Evolutionary conservation across 2,329 filamentous ascomycete genomes (phyloP).

Genomic region (Zymoseptoria tritici): DNA sequence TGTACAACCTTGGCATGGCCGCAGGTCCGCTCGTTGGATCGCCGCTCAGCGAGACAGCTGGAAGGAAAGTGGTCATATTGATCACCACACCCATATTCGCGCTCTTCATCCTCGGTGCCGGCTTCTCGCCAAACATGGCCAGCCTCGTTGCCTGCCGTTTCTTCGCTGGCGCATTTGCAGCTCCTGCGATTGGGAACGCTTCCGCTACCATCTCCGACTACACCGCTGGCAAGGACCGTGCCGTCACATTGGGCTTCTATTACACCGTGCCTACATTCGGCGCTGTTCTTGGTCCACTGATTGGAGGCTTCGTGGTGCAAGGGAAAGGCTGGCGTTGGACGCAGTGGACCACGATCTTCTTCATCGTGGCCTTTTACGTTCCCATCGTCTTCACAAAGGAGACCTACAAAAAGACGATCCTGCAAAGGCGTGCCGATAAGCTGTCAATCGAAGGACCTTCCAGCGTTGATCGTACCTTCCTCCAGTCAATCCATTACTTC

Average conservation of each 20-base stretch:
- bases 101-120: conserved; percentile 30
- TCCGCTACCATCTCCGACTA: conserved; percentile 29
- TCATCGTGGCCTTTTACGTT: conserved; percentile 25
- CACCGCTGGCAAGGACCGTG: conserved; percentile 23
- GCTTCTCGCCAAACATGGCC: conserved; percentile 20
- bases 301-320: conserved; percentile 29
- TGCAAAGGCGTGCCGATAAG: conserved; percentile 24
- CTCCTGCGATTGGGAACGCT: conserved; percentile 27
- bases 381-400: conserved; percentile 23
- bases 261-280: conserved; percentile 24
- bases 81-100: conserved; percentile 30
- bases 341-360: conserved; percentile 26
- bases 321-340: conserved; percentile 30
- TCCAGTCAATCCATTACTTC: conserved; percentile 16
- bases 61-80: conserved; percentile 31
- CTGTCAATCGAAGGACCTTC: conserved; percentile 18
- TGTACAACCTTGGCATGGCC: conserved; percentile 54
- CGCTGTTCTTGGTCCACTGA: conserved; percentile 33
- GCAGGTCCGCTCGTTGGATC: conserved; percentile 45
- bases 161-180: conserved; percentile 42
- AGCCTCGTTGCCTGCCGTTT: conserved; percentile 31
- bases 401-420: conserved; percentile 29
- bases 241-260: conserved; percentile 23
- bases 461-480: conserved; percentile 4
- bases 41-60: conserved; percentile 33